A percentile compares a stretch with the other conserved stretches of the same genome.
Conservation (phyloP, 73 alveolate genomes). For the Stentor roeselii region DNA sequence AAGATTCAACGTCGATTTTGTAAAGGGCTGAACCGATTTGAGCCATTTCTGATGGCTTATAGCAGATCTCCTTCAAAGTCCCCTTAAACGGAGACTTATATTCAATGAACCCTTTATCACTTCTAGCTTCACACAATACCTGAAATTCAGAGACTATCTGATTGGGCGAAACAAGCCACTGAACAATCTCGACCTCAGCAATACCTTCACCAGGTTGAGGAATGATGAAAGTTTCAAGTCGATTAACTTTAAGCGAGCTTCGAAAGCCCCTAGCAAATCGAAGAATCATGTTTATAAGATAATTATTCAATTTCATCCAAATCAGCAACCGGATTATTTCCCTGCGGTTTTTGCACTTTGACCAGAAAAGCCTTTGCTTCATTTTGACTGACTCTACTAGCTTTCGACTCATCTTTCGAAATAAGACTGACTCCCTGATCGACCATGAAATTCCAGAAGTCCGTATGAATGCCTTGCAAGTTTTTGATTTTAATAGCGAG, state of each 20-base stretch:
- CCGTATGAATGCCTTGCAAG: conserved; percentile 47
- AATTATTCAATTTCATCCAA: conserved; percentile 78
- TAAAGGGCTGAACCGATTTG: conserved; percentile 47
- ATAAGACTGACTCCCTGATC: conserved; percentile 74
- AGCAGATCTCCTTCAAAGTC: conserved; percentile 36
- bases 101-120: conserved; percentile 60
- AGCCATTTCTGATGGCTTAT: conserved; percentile 39
- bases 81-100: conserved; percentile 62
- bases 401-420: conserved; percentile 69
- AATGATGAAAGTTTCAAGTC: conserved; percentile 32
- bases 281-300: not conserved
- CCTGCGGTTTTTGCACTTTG: conserved; percentile 42
- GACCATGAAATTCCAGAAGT: conserved; percentile 57
- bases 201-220: conserved; percentile 78
- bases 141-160: conserved; percentile 50
- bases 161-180: conserved; percentile 64
- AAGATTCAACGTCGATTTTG: conserved; percentile 36
- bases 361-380: conserved; percentile 75
- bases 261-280: conserved; percentile 8
- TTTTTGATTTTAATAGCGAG: conserved; percentile 53
- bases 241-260: not conserved
- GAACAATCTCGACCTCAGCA: conserved; percentile 60
- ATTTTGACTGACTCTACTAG: conserved; percentile 53
- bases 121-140: conserved; percentile 59
- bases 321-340: conserved; percentile 45